Conservation (phyloP, 805 yeast species). For the Cyberlindnera mycetangii region DNA sequence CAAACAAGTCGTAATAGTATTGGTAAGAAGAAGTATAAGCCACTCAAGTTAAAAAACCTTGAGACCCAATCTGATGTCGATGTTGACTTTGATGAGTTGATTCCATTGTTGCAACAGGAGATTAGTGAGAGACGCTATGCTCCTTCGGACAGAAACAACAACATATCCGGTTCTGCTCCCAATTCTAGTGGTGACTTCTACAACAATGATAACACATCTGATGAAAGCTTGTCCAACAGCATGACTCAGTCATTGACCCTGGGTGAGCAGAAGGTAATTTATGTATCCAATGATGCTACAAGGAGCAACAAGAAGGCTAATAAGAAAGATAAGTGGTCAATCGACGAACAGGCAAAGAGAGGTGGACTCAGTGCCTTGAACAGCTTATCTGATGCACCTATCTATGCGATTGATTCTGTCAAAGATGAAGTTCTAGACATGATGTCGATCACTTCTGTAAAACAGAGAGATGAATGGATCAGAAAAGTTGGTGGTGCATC, state of each 20-base stretch:
- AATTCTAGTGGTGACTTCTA: slow-evolving; percentile 22
- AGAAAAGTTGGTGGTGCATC: slow-evolving; percentile 80
- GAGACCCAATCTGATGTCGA: slow-evolving; percentile 64
- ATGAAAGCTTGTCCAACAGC: slow-evolving; percentile 24
- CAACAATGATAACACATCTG: slow-evolving; percentile 22
- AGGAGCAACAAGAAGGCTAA: slow-evolving; percentile 72
- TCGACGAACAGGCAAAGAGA: slow-evolving; percentile 68
- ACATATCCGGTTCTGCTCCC: neutral
- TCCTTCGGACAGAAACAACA: neutral
- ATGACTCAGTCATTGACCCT: slow-evolving; percentile 30
- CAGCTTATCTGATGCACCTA: slow-evolving; percentile 61
- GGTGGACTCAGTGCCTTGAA: slow-evolving; percentile 55
- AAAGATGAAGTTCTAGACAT: slow-evolving; percentile 84
- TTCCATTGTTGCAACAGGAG: slow-evolving; percentile 39
- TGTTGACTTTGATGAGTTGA: slow-evolving; percentile 65
- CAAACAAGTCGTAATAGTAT: slow-evolving; percentile 35
- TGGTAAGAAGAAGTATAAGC: slow-evolving; percentile 59
- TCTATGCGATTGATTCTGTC: slow-evolving; percentile 71
- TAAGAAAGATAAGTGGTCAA: slow-evolving; percentile 71
- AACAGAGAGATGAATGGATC: slow-evolving; percentile 71
- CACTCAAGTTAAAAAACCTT: slow-evolving; percentile 68
- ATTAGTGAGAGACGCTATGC: slow-evolving; percentile 11
- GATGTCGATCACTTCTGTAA: slow-evolving; percentile 72
- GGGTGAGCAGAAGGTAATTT: slow-evolving; percentile 52
- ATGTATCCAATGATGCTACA: slow-evolving; percentile 78